Conservation (phyloP, 257 asterid species). For the Nicotiana tomentosiformis region DNA sequence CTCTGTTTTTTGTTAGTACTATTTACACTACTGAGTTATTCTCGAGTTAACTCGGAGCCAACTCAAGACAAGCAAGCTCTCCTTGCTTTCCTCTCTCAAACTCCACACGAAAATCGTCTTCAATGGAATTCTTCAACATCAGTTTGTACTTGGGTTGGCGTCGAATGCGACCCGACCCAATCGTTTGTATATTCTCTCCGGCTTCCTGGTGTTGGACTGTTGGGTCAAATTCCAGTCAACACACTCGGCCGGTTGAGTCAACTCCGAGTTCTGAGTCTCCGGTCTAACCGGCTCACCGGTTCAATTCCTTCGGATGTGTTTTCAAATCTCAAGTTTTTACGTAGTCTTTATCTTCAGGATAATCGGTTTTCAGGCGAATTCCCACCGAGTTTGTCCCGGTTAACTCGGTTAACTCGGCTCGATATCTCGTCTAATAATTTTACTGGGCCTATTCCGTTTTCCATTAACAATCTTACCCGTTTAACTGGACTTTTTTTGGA, state of each 20-base stretch:
- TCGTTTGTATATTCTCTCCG: slow-evolving; percentile 47
- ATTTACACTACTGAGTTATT: background rate
- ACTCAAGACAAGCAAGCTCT: slow-evolving; percentile 64
- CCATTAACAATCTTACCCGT: slow-evolving; percentile 47
- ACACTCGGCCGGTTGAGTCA: slow-evolving; percentile 37
- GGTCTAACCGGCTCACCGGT: slow-evolving; percentile 69
- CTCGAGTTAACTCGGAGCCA: background rate
- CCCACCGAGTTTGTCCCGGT: slow-evolving; percentile 46
- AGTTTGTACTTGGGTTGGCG: slow-evolving; percentile 60
- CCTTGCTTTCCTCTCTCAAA: slow-evolving; percentile 35
- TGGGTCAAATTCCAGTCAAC: slow-evolving; percentile 35
- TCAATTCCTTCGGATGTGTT: slow-evolving; percentile 56
- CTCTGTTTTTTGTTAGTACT: background rate
- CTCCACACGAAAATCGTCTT: background rate
- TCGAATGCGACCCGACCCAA: slow-evolving; percentile 42
- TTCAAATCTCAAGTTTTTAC: slow-evolving; percentile 34
- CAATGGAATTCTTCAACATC: slow-evolving; percentile 42
- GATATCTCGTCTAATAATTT: slow-evolving; percentile 74
- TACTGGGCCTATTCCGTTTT: slow-evolving; percentile 41
- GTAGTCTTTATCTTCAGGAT: slow-evolving; percentile 66
- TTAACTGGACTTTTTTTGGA: slow-evolving; percentile 57
- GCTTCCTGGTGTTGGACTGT: slow-evolving; percentile 59
- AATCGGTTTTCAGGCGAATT: slow-evolving; percentile 64
- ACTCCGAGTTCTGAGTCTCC: slow-evolving; percentile 62
- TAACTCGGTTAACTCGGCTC: slow-evolving; percentile 62